phyloP scores from a whole-genome alignment of 768 basidiomycete species.

The Tricholoma furcatifolium region DNA sequence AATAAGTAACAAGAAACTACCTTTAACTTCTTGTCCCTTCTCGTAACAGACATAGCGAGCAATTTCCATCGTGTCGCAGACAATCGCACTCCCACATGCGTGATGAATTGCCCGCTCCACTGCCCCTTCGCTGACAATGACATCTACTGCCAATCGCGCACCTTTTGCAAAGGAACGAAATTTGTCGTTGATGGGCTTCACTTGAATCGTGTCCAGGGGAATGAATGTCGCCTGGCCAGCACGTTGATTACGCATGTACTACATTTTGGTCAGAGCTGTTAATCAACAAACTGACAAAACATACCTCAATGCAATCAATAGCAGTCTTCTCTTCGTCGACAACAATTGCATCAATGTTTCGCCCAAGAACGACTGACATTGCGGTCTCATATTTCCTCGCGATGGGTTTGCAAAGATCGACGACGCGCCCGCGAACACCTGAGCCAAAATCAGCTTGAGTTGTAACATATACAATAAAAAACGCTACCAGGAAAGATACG shows the following conservation, averaged over 20 bases:
- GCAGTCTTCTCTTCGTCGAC: slow-evolving; percentile 97
- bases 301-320: slow-evolving; percentile 94
- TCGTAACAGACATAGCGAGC: slow-evolving; percentile 91
- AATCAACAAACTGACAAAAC: slow-evolving; percentile 9
- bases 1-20: slow-evolving; percentile 49
- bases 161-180: slow-evolving; percentile 90
- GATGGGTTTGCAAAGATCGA: slow-evolving; percentile 94
- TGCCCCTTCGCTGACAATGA: slow-evolving; percentile 77
- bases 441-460: not conserved
- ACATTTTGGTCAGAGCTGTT: not conserved
- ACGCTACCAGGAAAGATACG: slow-evolving; percentile 85
- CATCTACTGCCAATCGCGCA: slow-evolving; percentile 81
- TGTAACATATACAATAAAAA: not conserved
- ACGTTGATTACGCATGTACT: slow-evolving; percentile 95
- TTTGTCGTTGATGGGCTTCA: slow-evolving; percentile 92
- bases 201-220: slow-evolving; percentile 96
- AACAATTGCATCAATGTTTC: slow-evolving; percentile 94
- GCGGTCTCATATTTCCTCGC: slow-evolving; percentile 90
- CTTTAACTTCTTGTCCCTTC: slow-evolving; percentile 95
- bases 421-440: slow-evolving; percentile 91
- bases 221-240: slow-evolving; percentile 97
- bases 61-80: slow-evolving; percentile 95
- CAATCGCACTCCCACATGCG: slow-evolving; percentile 91
- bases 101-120: slow-evolving; percentile 96
- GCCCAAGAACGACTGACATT: slow-evolving; percentile 87